A percentile compares a stretch with the other conserved stretches of the same genome.
These are phyloP conservation scores for Symbiodinium natans DNA, from an alignment of 73 alveolate species.

Conservation along the genomic window DNA sequence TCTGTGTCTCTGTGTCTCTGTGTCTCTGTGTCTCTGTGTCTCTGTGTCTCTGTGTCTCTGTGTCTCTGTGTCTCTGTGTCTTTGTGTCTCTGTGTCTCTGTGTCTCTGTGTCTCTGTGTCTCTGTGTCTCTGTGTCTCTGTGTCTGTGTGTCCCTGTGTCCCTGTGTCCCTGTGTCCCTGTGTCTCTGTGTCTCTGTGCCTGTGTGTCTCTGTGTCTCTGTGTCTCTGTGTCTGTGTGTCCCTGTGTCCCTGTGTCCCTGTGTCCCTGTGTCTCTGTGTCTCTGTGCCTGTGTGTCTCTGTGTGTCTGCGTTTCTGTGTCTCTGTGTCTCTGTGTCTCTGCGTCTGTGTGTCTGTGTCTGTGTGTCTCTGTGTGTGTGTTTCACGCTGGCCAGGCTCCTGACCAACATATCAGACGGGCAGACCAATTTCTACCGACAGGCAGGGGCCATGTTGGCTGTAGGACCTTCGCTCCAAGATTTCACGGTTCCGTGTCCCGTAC, in stretches of 20 bases:
- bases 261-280: conserved; percentile 38
- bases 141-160: background rate
- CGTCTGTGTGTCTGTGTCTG: background rate
- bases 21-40: conserved; percentile 19
- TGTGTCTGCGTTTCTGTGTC: conserved; percentile 12
- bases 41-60: conserved; percentile 13
- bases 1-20: conserved; percentile 24
- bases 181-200: conserved; percentile 5
- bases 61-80: background rate
- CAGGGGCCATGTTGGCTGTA: no score
- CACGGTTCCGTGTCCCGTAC: no score
- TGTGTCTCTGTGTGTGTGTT: background rate
- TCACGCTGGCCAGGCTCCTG: no score
- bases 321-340: conserved; percentile 19
- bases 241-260: conserved; percentile 17
- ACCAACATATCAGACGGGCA: no score
- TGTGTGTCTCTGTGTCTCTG: conserved; percentile 18
- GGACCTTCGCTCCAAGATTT: no score
- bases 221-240: conserved; percentile 31
- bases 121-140: conserved; percentile 3
- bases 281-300: conserved; percentile 29
- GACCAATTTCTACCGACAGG: no score
- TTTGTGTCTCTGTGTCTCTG: background rate
- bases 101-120: conserved; percentile 16
- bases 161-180: background rate